Evolutionary conservation across 352 stramenopile species (phyloP), one percentile per base, ranked within the genome.

Genomic region (Globisporangium megalacanthum): DNA sequence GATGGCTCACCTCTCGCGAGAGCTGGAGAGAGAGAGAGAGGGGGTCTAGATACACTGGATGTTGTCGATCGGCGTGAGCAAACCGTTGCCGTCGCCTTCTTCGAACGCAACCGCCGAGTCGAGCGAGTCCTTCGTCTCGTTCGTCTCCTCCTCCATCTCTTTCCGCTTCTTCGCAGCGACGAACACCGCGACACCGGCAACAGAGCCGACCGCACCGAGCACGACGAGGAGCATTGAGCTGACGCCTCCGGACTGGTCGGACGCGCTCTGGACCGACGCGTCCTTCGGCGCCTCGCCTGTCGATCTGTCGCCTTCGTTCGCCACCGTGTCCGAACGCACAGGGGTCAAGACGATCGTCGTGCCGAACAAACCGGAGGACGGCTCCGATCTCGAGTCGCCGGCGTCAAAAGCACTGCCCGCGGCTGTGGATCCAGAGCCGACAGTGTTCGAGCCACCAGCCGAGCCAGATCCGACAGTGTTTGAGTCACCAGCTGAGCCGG

Each of bases 81-180:
- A 52, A 31, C 68, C 65, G 15, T 47, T 47, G 41, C 41, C 41
- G 10, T 7, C 41, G 15, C 41, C 41, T 11, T 47, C 41, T 14
- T 47, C 41, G 17, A 47, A 47, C 25, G 25, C 25, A 11, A 71
- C 50, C 47, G 66, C 56, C 14, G 39, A 56, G 55, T 49, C 61
- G n/a, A 65, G 35, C 46, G 54, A 61, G 48, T 68, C 56, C 50
- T 63, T 63, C 35, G 57, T 52, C 44, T 63, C 57, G 25, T 25
- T 62, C 25, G 25, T 29, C 25, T 29, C 25, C 41, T 54, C 61
- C 7, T 76, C 68, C 33, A 76, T 50, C 58, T 62, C n/a, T 9
- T 58, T 60, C 65, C 70, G 71, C 68, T 71, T 70, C 46, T 65
- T 65, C n/a, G 69, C 65, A 15, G 70, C 62, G 52, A 76, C 68